Conservation (phyloP, 768 basidiomycete genomes). For the Podaxis sp. region DNA sequence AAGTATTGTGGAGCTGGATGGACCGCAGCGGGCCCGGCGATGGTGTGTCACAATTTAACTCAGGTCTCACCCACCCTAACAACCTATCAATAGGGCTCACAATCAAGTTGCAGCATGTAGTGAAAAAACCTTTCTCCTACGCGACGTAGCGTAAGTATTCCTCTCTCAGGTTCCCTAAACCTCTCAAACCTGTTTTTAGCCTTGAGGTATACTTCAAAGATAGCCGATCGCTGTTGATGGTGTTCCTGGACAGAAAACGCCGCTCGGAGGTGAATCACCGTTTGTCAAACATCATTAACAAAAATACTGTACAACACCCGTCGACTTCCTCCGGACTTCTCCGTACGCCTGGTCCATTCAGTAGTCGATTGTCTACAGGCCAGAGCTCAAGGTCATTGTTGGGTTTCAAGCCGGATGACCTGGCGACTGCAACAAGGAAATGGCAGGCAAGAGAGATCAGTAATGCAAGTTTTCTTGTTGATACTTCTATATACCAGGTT, state of each 20-base stretch:
- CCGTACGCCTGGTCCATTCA: slow-evolving; percentile 51
- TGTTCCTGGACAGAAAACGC: slow-evolving; percentile 70
- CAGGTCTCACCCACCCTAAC: not conserved
- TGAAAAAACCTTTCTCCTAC: slow-evolving; percentile 83
- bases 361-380: slow-evolving; percentile 44
- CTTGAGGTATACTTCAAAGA: slow-evolving; percentile 94
- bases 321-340: slow-evolving; percentile 52
- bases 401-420: slow-evolving; percentile 55
- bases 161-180: not conserved
- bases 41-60: slow-evolving; percentile 51
- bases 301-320: slow-evolving; percentile 36
- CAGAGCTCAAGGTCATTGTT: slow-evolving; percentile 32
- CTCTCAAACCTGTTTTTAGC: slow-evolving; percentile 32
- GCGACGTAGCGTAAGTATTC: slow-evolving; percentile 79
- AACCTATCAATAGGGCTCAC: slow-evolving; percentile 54
- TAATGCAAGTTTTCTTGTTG: slow-evolving; percentile 55
- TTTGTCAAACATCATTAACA: slow-evolving; percentile 46
- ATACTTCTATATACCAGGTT: not conserved
- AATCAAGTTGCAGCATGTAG: slow-evolving; percentile 76
- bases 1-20: slow-evolving; percentile 75
- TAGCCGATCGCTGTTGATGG: slow-evolving; percentile 80
- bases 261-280: slow-evolving; percentile 59
- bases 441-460: slow-evolving; percentile 93
- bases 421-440: slow-evolving; percentile 68
- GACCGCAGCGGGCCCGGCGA: slow-evolving; percentile 76